Base-by-base conservation (phyloP, 140 eudicot genomes). In the Bidens hawaiensis region DNA sequence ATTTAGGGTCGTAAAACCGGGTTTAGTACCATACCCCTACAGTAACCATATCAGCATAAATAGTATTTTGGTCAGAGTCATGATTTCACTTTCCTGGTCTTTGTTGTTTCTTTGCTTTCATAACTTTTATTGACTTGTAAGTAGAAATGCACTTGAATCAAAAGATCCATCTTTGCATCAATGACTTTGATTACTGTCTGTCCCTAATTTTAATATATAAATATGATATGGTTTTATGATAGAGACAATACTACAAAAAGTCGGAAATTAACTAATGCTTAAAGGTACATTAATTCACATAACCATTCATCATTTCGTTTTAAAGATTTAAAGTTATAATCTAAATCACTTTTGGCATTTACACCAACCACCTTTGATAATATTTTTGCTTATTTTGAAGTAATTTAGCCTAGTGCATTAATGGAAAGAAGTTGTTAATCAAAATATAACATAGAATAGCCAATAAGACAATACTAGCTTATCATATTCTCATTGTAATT, bases 21-120 rank as follows among this genome's bases (percentile, higher is more conserved):
- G n/a, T n/a, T n/a, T n/a, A n/a, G n/a, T n/a, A n/a, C n/a, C n/a
- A n/a, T n/a, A n/a, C n/a, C n/a, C n/a, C n/a, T n/a, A n/a, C n/a
- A n/a, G n/a, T n/a, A n/a, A 27, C 63, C 64, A 47, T 24, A 16
- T 49, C 79, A 74, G 40, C 75, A 46, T 49, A 67, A 53, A 30
- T 40, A 10, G 60, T 56, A 24, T 27, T n/a, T 62, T 13, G 38
- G 1, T 43, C 62, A 22, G 15, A 52, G 67, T 49, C 64, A 68
- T 5, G 31, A 62, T 30, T 19, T 1, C 69, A 34, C 71, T 47
- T 69, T 61, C 49, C 63, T 28, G 70, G 65, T 70, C 48, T 45
- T 57, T 28, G 59, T 19, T 57, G 48, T 21, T 43, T 56, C 38
- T 45, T 68, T 56, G 48, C 55, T 68, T 42, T 28, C 25, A 38